phyloP scores from a whole-genome alignment of 805 yeast genomes.

The Alloascoidea hylecoeti region DNA sequence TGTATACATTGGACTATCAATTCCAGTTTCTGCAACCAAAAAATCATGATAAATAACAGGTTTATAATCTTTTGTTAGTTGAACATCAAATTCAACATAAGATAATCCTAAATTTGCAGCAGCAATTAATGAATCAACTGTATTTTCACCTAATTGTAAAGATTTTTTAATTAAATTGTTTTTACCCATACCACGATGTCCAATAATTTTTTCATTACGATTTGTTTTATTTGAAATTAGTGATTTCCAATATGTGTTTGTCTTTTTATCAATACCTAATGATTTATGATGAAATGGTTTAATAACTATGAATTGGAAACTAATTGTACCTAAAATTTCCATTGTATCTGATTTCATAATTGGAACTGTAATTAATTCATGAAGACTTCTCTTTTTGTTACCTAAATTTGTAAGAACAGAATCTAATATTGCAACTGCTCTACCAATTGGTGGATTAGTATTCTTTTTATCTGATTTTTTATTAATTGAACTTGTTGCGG shows the following conservation, averaged over 20 bases:
- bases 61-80: slow-evolving; percentile 76
- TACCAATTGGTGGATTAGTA: slow-evolving; percentile 60
- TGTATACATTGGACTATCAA: slow-evolving; percentile 92
- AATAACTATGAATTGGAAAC: slow-evolving; percentile 61
- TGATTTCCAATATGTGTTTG: slow-evolving; percentile 86
- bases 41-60: slow-evolving; percentile 96
- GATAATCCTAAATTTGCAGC: slow-evolving; percentile 95
- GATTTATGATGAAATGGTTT: slow-evolving; percentile 61
- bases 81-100: slow-evolving; percentile 94
- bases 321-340: slow-evolving; percentile 63
- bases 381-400: slow-evolving; percentile 46
- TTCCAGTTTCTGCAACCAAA: slow-evolving; percentile 88
- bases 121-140: slow-evolving; percentile 87
- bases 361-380: slow-evolving; percentile 56
- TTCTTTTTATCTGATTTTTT: too few relatives aligned
- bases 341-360: slow-evolving; percentile 58
- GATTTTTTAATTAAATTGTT: slow-evolving; percentile 60
- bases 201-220: slow-evolving; percentile 33
- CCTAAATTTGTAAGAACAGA: slow-evolving; percentile 58
- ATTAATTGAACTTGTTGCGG: slow-evolving; percentile 15
- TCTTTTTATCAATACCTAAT: slow-evolving; percentile 40
- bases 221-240: slow-evolving; percentile 68
- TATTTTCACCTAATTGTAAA: slow-evolving; percentile 88
- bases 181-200: slow-evolving; percentile 92
- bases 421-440: slow-evolving; percentile 67